Base-by-base conservation (phyloP, 2,329 filamentous ascomycete species). In the Rhinocladiella mackenziei region DNA sequence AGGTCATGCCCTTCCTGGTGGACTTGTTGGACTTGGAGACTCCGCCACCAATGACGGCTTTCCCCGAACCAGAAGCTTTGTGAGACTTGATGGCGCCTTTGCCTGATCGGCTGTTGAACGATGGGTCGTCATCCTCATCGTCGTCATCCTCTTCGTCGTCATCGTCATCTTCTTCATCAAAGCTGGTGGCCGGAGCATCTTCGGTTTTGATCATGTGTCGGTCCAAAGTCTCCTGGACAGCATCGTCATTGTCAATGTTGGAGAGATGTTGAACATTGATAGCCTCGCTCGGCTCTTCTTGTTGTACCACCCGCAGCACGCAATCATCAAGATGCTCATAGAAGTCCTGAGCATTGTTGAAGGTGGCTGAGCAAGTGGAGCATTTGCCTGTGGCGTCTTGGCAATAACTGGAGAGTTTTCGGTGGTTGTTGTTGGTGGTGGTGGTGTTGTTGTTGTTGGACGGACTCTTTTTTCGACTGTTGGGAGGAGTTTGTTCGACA, bases 401-500 rank as follows among this genome's bases (percentile, higher is more conserved):
- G 14, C 84, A 76, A 60, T 87, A 87, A 41, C 78, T 80, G 4
- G 80, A 78, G 25, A 84, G 72, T 65, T 84, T 86, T 71, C 84
- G 84, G 58, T 65, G 70, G 58, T 65, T 71, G 54, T 71, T 71
- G 15, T 58, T 56, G 1, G 67, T n/a, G n/a, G n/a, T n/a, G n/a
- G n/a, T n/a, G n/a, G n/a, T n/a, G n/a, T n/a, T n/a, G n/a, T n/a
- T n/a, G n/a, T n/a, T n/a, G n/a, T n/a, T n/a, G n/a, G n/a, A n/a
- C n/a, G n/a, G 66, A 39, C 74, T 74, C 70, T 80, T 89, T 76
- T 89, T 91, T 56, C 89, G 83, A 66, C 87, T 88, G 69, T 95
- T 95, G 20, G 89, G 89, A 2, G 89, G 86, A 1, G 86, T 91
- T 69, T 95, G 89, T 68, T 96, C 89, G 25, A 96, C 89, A 17